Conservation (phyloP, 768 basidiomycete genomes). For the Lenzites betulinus region DNA sequence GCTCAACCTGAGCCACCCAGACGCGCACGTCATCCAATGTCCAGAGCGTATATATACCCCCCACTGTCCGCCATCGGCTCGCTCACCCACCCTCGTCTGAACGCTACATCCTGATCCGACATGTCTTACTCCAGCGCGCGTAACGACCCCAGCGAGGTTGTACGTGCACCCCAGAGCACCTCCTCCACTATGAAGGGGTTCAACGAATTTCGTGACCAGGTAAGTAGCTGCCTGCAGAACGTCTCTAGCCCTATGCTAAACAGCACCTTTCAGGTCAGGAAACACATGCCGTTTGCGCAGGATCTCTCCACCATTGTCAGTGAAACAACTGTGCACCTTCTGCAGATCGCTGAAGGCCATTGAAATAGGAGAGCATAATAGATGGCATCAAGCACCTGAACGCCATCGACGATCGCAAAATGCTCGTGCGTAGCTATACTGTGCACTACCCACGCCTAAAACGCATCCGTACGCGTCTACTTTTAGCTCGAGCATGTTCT, state of each 20-base stretch:
- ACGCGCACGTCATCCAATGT: neutral
- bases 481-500: slow-evolving; percentile 71
- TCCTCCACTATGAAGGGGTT: slow-evolving; percentile 20
- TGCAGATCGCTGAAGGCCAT: too few species aligned
- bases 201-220: slow-evolving; percentile 47
- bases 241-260: neutral
- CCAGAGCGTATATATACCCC: neutral
- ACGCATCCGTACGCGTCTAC: neutral
- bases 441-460: too few species aligned
- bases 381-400: slow-evolving; percentile 62
- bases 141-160: neutral
- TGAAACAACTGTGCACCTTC: neutral
- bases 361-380: slow-evolving; percentile 54
- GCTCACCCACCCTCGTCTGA: neutral
- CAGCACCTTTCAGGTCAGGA: slow-evolving; percentile 43
- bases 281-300: slow-evolving; percentile 38
- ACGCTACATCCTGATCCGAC: neutral
- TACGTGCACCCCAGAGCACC: neutral
- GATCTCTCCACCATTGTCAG: slow-evolving; percentile 48
- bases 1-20: neutral
- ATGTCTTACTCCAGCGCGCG: neutral
- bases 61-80: neutral
- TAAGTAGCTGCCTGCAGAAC: slow-evolving; percentile 16
- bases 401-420: slow-evolving; percentile 75
- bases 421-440: slow-evolving; percentile 54